Percentiles rank a stretch among this genome's conserved stretches.
These are phyloP conservation scores for Eimeria necatrix DNA, from an alignment of 169 alveolate species.

Conservation along the genomic window DNA sequence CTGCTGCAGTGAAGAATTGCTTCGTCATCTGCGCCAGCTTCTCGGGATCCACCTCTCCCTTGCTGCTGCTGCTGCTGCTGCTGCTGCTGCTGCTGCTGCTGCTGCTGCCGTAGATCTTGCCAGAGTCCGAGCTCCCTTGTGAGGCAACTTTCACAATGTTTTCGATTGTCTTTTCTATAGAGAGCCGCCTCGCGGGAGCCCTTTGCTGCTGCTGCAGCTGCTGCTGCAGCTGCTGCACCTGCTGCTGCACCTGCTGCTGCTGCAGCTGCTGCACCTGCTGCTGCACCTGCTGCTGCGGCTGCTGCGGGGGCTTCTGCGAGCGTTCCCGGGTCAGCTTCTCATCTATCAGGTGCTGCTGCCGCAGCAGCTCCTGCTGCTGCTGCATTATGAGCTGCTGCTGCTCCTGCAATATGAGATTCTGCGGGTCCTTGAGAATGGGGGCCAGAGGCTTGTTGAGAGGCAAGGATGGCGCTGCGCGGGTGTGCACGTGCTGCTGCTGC, in stretches of 20 bases:
- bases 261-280: not conserved
- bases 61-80: constrained; percentile 34
- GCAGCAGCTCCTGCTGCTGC: constrained; percentile 41
- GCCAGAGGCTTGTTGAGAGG: not conserved
- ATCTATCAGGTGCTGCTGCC: not conserved
- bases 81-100: not conserved
- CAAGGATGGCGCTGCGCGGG: not conserved
- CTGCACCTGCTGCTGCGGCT: not conserved
- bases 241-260: not conserved
- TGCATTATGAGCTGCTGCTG: not conserved
- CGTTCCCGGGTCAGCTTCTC: not conserved
- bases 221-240: not conserved
- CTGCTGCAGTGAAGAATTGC: not conserved
- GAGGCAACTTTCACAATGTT: not conserved
- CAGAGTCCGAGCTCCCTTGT: not conserved
- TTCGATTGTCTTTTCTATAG: not conserved
- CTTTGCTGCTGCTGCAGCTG: not conserved
- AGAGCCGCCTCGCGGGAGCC: not conserved
- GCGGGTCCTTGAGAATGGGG: not conserved
- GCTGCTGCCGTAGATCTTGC: no score
- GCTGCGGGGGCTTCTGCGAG: not conserved
- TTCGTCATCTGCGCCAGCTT: constrained; percentile 16
- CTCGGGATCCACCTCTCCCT: not conserved
- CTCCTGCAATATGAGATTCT: not conserved
- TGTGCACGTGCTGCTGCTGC: not conserved